Evolutionary conservation across 805 yeast species (phyloP).

Genomic region (Clavispora fructus): DNA sequence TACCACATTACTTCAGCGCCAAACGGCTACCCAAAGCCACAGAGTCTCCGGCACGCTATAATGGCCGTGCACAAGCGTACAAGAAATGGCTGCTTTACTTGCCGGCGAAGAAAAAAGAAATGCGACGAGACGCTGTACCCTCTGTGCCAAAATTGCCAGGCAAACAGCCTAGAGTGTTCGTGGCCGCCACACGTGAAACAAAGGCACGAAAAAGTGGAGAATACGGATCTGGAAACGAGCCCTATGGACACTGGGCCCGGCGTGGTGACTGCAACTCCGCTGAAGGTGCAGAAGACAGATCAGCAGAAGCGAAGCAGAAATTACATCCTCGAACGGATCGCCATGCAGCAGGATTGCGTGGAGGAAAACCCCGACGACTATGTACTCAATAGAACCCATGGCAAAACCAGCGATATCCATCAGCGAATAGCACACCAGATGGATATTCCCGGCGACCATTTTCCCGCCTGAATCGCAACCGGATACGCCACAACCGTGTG

Average conservation of each 20-base stretch:
- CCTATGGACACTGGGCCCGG: neutral
- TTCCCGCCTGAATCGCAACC: neutral
- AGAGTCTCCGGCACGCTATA: neutral
- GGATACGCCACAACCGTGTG: too few species aligned
- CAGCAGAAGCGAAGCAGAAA: slow-evolving; percentile 6
- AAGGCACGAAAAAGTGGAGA: neutral
- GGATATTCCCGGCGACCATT: slow-evolving; percentile 5
- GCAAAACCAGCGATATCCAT: neutral
- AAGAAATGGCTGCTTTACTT: slow-evolving; percentile 35
- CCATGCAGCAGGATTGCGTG: slow-evolving; percentile 36
- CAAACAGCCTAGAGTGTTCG: slow-evolving; percentile 9
- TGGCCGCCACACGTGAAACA: slow-evolving; percentile 12
- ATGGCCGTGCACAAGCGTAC: neutral
- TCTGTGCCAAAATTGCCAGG: slow-evolving; percentile 10
- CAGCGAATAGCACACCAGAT: slow-evolving; percentile 10
- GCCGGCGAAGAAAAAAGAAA: slow-evolving; percentile 59
- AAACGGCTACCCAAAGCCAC: neutral
- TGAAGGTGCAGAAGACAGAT: neutral
- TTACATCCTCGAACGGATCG: slow-evolving; percentile 25
- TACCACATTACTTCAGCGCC: neutral
- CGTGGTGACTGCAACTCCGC: neutral
- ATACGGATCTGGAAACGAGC: neutral
- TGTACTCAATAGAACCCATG: neutral
- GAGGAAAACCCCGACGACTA: slow-evolving; percentile 12
- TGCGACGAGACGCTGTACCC: slow-evolving; percentile 42